Evolutionary conservation across 202 grass and related monocot genomes (phyloP).

Genomic region (Bolboschoenoplectus hybrid): DNA sequence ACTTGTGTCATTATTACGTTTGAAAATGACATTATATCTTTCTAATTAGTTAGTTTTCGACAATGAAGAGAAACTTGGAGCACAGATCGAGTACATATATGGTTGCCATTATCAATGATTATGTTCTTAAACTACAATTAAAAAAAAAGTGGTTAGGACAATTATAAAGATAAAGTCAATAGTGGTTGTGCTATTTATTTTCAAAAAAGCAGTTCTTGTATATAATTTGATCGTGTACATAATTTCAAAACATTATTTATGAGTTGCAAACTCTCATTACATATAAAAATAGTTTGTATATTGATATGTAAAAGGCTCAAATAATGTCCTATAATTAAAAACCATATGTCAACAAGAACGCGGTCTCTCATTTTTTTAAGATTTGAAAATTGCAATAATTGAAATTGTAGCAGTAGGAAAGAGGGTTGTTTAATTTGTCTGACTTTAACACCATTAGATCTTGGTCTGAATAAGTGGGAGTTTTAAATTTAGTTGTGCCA

Average conservation of each 20-base stretch:
- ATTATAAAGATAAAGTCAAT: slow-evolving; percentile 1
- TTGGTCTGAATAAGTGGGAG: background rate
- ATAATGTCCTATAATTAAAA: background rate
- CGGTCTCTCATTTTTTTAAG: background rate
- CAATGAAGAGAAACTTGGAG: background rate
- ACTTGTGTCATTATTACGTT: background rate
- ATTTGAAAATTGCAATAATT: background rate
- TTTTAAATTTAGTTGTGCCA: background rate
- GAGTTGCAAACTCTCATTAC: background rate
- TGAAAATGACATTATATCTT: background rate
- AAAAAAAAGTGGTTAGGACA: background rate
- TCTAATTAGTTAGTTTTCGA: background rate
- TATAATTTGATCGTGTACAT: background rate
- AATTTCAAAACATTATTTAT: background rate
- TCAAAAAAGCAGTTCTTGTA: background rate
- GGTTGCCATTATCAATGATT: background rate
- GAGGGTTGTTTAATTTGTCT: background rate
- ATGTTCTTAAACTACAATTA: background rate
- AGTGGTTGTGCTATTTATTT: background rate
- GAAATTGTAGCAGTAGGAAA: background rate
- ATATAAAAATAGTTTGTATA: background rate
- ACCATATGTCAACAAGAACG: background rate
- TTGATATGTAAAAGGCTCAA: background rate
- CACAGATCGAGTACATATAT: background rate
- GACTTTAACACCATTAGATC: background rate